Conservation (phyloP, 2,329 filamentous ascomycete genomes). For the Diaporthe sp. region DNA sequence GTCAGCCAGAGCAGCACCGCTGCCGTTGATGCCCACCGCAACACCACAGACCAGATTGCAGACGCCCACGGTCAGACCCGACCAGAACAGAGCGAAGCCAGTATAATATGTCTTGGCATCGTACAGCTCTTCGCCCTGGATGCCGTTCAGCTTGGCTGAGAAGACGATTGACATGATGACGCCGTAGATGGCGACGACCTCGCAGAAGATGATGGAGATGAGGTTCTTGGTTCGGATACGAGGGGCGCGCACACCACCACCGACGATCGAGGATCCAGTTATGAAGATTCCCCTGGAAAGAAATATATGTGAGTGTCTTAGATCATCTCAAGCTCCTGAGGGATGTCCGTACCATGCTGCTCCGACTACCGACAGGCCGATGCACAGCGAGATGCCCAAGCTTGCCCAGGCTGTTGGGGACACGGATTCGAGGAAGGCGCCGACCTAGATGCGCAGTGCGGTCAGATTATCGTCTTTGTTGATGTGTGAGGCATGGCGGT, state of each 20-base stretch:
- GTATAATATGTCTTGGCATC: constrained; percentile 90
- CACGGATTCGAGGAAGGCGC: constrained; percentile 92
- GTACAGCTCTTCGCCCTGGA: constrained; percentile 76
- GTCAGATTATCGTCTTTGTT: constrained; percentile 29
- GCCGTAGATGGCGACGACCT: constrained; percentile 99
- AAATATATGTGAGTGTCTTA: constrained; percentile 10
- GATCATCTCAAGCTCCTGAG: background rate
- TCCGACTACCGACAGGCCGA: constrained; percentile 94
- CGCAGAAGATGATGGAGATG: constrained; percentile 99
- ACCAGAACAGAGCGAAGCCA: constrained; percentile 96
- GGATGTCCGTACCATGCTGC: constrained; percentile 85
- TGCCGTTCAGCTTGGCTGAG: constrained; percentile 84
- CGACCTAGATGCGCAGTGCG: constrained; percentile 71
- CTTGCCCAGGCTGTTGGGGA: constrained; percentile 96
- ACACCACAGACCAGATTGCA: constrained; percentile 98
- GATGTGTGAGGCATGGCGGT: background rate
- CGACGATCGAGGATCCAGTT: constrained; percentile 96
- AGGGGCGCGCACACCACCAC: constrained; percentile 95
- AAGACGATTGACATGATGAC: constrained; percentile 99
- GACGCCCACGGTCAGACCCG: constrained; percentile 91
- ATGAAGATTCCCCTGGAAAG: constrained; percentile 93
- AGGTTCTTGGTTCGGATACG: constrained; percentile 99
- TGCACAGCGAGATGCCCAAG: constrained; percentile 92
- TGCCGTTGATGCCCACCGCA: constrained; percentile 97
- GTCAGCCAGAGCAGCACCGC: constrained; percentile 94